Conservation (phyloP, 441 rosid genomes). For the Cnidoscolus chayamansa region DNA sequence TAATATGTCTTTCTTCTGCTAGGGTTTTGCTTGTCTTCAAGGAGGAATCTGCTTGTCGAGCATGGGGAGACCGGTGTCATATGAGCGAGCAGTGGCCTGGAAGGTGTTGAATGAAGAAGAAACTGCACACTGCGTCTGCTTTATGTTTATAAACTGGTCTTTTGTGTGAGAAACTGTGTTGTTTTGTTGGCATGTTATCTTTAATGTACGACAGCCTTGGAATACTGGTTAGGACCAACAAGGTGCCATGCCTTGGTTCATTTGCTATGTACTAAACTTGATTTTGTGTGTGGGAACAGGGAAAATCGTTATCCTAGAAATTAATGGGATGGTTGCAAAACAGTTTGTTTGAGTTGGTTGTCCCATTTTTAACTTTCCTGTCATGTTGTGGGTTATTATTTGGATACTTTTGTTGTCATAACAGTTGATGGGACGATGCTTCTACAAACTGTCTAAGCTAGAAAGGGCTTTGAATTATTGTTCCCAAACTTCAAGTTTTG, state of each 20-base stretch:
- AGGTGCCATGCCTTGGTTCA: constrained; percentile 17
- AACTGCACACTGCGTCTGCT: constrained; percentile 91
- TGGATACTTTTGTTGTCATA: too few relatives aligned
- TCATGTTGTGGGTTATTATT: too few relatives aligned
- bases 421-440: too few relatives aligned
- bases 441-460: too few relatives aligned
- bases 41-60: constrained; percentile 94
- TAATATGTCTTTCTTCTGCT: constrained; percentile 10
- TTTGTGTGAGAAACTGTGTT: constrained; percentile 56
- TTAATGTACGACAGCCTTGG: constrained; percentile 23
- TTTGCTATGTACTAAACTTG: constrained; percentile 20
- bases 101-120: constrained; percentile 95
- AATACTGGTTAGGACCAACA: constrained; percentile 4
- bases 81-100: constrained; percentile 97
- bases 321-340: constrained; percentile 6
- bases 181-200: constrained; percentile 31
- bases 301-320: constrained; percentile 4
- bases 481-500: too few relatives aligned
- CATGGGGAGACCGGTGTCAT: constrained; percentile 97
- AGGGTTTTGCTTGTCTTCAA: constrained; percentile 94
- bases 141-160: constrained; percentile 95
- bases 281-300: constrained; percentile 16
- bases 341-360: not conserved
- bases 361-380: too few relatives aligned
- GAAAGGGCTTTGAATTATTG: too few relatives aligned